Evolutionary conservation across 768 basidiomycete species (phyloP).

Genomic region (Strobilomyces dryophilus): DNA sequence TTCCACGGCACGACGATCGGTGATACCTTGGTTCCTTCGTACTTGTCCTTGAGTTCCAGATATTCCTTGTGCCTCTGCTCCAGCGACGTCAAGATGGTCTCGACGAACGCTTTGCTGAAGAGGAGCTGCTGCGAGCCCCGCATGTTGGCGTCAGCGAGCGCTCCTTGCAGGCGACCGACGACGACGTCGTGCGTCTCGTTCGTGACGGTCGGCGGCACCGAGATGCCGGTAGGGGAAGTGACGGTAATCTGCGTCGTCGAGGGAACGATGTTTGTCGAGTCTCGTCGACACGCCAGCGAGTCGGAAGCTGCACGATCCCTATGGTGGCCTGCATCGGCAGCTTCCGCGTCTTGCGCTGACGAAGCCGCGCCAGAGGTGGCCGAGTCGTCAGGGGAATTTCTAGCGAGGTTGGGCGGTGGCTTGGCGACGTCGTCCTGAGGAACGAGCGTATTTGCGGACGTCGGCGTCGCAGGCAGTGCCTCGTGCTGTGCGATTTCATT

Average conservation of each 20-base stretch:
- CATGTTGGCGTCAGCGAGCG: conserved; percentile 54
- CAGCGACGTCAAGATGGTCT: conserved; percentile 62
- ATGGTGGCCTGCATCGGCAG: conserved; percentile 10
- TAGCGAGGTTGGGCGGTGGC: neutral
- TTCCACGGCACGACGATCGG: neutral
- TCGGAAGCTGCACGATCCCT: conserved; percentile 32
- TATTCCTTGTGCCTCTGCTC: conserved; percentile 61
- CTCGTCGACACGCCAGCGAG: conserved; percentile 23
- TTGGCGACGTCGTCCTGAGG: conserved; percentile 6
- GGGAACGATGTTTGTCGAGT: conserved; percentile 20
- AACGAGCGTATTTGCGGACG: conserved; percentile 16
- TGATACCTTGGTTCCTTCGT: conserved; percentile 85
- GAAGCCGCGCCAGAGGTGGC: neutral
- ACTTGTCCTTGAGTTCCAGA: conserved; percentile 62
- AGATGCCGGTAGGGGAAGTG: conserved; percentile 38
- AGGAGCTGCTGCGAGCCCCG: conserved; percentile 58
- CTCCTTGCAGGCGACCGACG: conserved; percentile 53
- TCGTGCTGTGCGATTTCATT: conserved; percentile 43
- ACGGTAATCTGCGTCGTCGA: conserved; percentile 39
- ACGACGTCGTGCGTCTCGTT: conserved; percentile 44
- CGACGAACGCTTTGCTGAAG: conserved; percentile 71
- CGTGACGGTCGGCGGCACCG: conserved; percentile 20
- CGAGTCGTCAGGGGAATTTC: conserved; percentile 1
- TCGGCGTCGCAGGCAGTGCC: conserved; percentile 25
- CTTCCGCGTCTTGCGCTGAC: conserved; percentile 4